Conservation (phyloP, 371 early-diverging fungal genomes). For the Rhizopus microsporus region DNA sequence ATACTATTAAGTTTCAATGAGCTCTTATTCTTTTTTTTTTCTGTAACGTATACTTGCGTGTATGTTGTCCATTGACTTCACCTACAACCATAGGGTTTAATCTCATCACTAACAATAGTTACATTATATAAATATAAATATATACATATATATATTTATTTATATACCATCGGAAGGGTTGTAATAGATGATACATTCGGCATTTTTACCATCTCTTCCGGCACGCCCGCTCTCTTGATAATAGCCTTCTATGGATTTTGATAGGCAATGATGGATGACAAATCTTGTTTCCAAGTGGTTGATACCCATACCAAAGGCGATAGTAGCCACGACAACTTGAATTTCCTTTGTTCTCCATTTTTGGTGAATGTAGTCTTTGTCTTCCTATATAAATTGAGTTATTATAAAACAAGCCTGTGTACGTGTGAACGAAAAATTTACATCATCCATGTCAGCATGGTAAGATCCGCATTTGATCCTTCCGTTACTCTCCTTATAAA, state of each 20-base stretch:
- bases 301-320: slow-evolving; percentile 91
- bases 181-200: slow-evolving; percentile 81
- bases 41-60: slow-evolving; percentile 34
- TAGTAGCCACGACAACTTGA: slow-evolving; percentile 85
- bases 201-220: slow-evolving; percentile 70
- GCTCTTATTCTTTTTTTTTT: not conserved
- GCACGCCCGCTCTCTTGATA: slow-evolving; percentile 96
- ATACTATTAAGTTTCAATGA: slow-evolving; percentile 34
- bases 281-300: slow-evolving; percentile 86
- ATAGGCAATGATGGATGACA: slow-evolving; percentile 84
- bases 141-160: not conserved
- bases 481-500: slow-evolving; percentile 53
- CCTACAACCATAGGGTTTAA: slow-evolving; percentile 66
- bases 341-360: slow-evolving; percentile 70
- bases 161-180: slow-evolving; percentile 59
- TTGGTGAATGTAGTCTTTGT: slow-evolving; percentile 71
- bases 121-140: not conserved
- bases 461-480: slow-evolving; percentile 67
- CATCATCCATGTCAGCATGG: slow-evolving; percentile 81
- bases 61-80: slow-evolving; percentile 61
- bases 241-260: slow-evolving; percentile 88
- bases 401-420: not conserved
- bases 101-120: slow-evolving; percentile 39
- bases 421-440: slow-evolving; percentile 8
- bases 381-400: slow-evolving; percentile 33